A percentile compares a stretch with the other conserved stretches of the same genome.
These are phyloP conservation scores for Nakazawaea anatomiae DNA, from an alignment of 805 yeast species.

Conservation along the genomic window DNA sequence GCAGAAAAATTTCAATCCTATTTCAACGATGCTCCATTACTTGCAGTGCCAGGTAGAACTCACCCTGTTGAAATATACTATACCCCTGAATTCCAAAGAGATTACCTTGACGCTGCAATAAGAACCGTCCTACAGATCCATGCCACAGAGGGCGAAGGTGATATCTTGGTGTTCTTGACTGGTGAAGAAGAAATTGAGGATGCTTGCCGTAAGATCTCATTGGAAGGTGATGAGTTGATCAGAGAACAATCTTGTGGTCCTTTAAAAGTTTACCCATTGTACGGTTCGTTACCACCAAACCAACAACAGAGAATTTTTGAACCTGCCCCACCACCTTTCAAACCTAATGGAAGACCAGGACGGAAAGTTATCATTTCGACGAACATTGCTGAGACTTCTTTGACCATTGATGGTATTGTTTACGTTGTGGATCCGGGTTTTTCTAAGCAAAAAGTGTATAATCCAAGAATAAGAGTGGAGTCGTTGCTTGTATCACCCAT, in stretches of 20 bases:
- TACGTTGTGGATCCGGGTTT: conserved; percentile 98
- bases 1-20: conserved; percentile 92
- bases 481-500: conserved; percentile 92
- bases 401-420: conserved; percentile 96
- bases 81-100: conserved; percentile 95
- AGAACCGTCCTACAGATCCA: conserved; percentile 95
- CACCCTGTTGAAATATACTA: conserved; percentile 95
- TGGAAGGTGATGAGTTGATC: conserved; percentile 84
- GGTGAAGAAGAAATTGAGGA: conserved; percentile 99
- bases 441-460: conserved; percentile 92
- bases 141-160: conserved; percentile 94
- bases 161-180: conserved; percentile 77
- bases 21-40: conserved; percentile 85
- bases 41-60: conserved; percentile 97
- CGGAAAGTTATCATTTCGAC: conserved; percentile 90
- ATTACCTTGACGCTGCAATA: conserved; percentile 90
- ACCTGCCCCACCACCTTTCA: conserved; percentile 74
- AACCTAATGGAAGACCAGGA: conserved; percentile 83
- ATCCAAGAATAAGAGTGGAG: conserved; percentile 94
- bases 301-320: conserved; percentile 93
- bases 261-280: conserved; percentile 80
- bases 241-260: conserved; percentile 93
- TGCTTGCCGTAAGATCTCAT: conserved; percentile 80
- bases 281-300: conserved; percentile 94
- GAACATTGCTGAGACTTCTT: conserved; percentile 95